Conservation (phyloP, 1,139 yeast species). For the Zhuliangozyma blackwelliae region DNA sequence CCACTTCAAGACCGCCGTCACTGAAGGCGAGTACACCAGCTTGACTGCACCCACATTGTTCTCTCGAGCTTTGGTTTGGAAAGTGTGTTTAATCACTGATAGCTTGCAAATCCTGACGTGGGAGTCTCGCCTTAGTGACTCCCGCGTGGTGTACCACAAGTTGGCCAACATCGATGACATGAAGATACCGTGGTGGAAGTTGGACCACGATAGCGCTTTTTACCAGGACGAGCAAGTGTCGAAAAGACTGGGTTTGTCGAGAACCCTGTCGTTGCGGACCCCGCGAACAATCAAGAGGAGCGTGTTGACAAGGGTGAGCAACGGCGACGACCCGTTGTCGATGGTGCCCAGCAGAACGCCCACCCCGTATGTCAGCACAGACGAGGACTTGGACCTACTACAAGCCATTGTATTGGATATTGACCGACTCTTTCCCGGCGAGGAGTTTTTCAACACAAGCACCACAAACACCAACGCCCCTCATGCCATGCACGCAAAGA, state of each 20-base stretch:
- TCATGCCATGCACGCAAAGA: constrained; percentile 20
- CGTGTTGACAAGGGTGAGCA: constrained; percentile 12
- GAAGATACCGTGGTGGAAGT: constrained; percentile 37
- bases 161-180: constrained; percentile 28
- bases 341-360: constrained; percentile 2
- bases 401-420: constrained; percentile 60
- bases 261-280: constrained; percentile 5
- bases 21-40: constrained; percentile 30
- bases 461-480: constrained; percentile 11
- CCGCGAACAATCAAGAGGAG: constrained; percentile 10
- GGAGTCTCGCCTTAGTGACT: constrained; percentile 25
- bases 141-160: constrained; percentile 37
- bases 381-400: constrained; percentile 20
- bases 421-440: constrained; percentile 60
- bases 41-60: constrained; percentile 16
- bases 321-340: constrained; percentile 12
- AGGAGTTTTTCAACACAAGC: constrained; percentile 40
- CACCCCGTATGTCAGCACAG: constrained; percentile 3
- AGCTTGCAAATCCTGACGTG: constrained; percentile 34
- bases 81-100: constrained; percentile 34
- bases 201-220: constrained; percentile 29
- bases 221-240: constrained; percentile 16
- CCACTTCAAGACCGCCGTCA: constrained; percentile 27
- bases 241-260: constrained; percentile 6
- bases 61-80: constrained; percentile 38